Evolutionary conservation across 1,284 basidiomycete species (phyloP), one percentile per base, ranked within the genome.

Genomic region (Ceratorhiza oryzae-sativae): DNA sequence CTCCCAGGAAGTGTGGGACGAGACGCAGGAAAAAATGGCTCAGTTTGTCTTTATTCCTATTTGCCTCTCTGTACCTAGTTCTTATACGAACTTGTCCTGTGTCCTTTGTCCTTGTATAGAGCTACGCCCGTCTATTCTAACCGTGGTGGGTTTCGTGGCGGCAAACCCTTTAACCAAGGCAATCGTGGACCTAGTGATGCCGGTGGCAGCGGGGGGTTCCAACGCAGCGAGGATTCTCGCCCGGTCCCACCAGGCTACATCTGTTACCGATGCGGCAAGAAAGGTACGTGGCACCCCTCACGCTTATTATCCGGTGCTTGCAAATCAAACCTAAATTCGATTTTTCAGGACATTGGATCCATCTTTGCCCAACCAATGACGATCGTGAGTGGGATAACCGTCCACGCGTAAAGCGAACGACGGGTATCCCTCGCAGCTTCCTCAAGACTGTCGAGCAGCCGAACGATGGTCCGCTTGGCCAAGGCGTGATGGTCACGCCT

Each of bases 241-340:
- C 81, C 82, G 32, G 83, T 97, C 9, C 95, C 95, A 20, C 86
- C 92, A 3, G 97, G 96, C 71, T 99, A 99, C 82, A 95, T 99
- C n/a, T 99, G 97, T 80, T 98, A 98, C 81, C 90, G 97, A 46
- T 99, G 97, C 82, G 96, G 96, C 49, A 92, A 97, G 82, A 97
- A 98, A 88, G 95, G 94, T 95, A 77, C 73, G 89, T 78, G 25
- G 20, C 72, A n/a, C 23, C 46, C 30, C 20, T 34, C 23, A 20
- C 13, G 39, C 30, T 41, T 71, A 48, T 32, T 27, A 12, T 45
- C 48, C 42, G 20, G 41, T 23, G 4, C 41, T 72, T 51, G 23
- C 25, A 51, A 45, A 72, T 68, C 34, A 30, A 32, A 30, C 30
- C 53, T 42, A 27, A 27, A 60, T 65, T 65, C 42, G 42, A 45